Evolutionary conservation across 2,329 filamentous ascomycete genomes (phyloP).

Genomic region (Scedosporium minutisporum): DNA sequence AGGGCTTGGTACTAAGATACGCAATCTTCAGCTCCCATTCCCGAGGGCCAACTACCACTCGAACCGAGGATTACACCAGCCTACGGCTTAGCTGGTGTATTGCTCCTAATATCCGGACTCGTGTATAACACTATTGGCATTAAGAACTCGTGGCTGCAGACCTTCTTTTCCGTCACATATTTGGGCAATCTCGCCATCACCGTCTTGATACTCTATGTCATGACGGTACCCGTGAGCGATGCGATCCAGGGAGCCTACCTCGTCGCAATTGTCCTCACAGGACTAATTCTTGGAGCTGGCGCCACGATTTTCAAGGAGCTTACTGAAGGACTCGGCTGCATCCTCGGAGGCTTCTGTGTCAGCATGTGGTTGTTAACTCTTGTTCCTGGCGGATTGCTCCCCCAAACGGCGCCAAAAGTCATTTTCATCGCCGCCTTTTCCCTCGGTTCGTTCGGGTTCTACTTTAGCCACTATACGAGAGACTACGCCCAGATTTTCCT

Average conservation of each 20-base stretch:
- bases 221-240: conserved; percentile 65
- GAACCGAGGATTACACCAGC: conserved; percentile 69
- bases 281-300: conserved; percentile 61
- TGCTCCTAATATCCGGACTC: conserved; percentile 65
- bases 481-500: conserved; percentile 66
- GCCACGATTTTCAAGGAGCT: conserved; percentile 75
- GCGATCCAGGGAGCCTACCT: conserved; percentile 81
- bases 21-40: conserved; percentile 9
- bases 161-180: conserved; percentile 71
- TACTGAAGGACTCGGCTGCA: conserved; percentile 69
- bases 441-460: conserved; percentile 58
- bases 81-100: conserved; percentile 65
- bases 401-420: conserved; percentile 49
- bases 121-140: conserved; percentile 70
- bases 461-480: conserved; percentile 69
- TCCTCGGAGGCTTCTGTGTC: conserved; percentile 77
- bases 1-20: too few relatives aligned
- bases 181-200: conserved; percentile 63
- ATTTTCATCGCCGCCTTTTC: conserved; percentile 70
- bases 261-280: conserved; percentile 65
- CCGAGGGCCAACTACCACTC: conserved; percentile 54
- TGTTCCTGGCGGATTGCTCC: conserved; percentile 64
- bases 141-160: conserved; percentile 69
- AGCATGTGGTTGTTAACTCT: conserved; percentile 86
- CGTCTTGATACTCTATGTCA: conserved; percentile 81